Percentiles rank a stretch among this genome's conserved stretches.
phyloP scores from a whole-genome alignment of 768 basidiomycete species.

The Podaxis mareebaensis region DNA sequence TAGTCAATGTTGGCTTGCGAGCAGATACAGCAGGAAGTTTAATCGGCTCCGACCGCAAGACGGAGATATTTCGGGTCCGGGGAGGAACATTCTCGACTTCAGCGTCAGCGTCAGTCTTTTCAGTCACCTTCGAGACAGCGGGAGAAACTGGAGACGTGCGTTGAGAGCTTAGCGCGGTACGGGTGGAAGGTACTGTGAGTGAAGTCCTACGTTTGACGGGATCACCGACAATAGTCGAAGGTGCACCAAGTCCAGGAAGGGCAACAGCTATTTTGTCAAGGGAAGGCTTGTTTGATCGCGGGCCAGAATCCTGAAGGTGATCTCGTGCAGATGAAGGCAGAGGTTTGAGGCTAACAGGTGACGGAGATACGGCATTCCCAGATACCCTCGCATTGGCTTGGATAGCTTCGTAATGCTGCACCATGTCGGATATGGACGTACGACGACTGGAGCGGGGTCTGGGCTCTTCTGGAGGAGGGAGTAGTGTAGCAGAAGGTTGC shows the following conservation, averaged over 20 bases:
- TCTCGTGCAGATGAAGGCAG: neutral
- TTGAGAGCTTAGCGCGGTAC: neutral
- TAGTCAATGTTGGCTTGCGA: constrained; percentile 13
- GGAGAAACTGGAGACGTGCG: neutral
- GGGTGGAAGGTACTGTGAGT: constrained; percentile 2
- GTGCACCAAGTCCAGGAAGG: constrained; percentile 10
- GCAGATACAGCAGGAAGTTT: constrained; percentile 14
- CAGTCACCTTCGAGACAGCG: neutral
- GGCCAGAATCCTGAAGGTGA: neutral
- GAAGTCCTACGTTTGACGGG: constrained; percentile 11
- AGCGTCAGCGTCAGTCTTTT: neutral
- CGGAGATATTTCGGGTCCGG: constrained; percentile 22
- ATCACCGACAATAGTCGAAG: constrained; percentile 1
- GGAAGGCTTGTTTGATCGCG: neutral
- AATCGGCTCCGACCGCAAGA: constrained; percentile 11
- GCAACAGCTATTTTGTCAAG: constrained; percentile 8
- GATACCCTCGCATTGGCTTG: constrained; percentile 19
- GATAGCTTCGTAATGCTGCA: constrained; percentile 78
- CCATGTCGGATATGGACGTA: constrained; percentile 86
- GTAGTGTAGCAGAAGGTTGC: constrained; percentile 36
- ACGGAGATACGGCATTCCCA: constrained; percentile 10
- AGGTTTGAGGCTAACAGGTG: constrained; percentile 21
- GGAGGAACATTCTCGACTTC: constrained; percentile 23
- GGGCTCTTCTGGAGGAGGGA: constrained; percentile 50
- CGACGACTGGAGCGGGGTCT: constrained; percentile 44